Base-by-base conservation (phyloP, 2,329 filamentous ascomycete species). In the Coniochaeta prunicola region DNA sequence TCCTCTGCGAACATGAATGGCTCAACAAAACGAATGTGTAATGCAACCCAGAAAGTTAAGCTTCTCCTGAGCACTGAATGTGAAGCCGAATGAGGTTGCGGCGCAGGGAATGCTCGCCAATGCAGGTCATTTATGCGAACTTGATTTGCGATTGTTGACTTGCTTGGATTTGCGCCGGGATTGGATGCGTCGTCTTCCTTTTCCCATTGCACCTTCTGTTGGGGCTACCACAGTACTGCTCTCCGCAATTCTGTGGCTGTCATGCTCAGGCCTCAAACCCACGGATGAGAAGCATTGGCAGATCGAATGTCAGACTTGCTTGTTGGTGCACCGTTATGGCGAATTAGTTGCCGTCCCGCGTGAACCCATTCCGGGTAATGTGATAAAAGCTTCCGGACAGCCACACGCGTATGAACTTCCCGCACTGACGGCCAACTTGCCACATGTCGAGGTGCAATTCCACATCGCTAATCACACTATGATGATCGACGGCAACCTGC, bases 1-100 rank as follows among this genome's bases (percentile, higher is more conserved):
- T 17, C 30, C 24, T 30, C n/a, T n/a, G 24, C 8, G 24, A 28
- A 30, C 21, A 17, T 50, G 45, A 50, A 30, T 50, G 45, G 45
- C 26, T 50, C 45, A 50, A 50, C 45, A 50, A 26, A 28, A 30
- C n/a, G 13, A 12, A 28, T 17, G 45, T 30, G 45, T 28, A n/a
- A 30, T 50, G 45, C 26, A 6, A 50, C 24, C 45, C 24, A 4
- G n/a, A n/a, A 50, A n/a, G 12, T 50, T 50, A 28, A 50, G 4
- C 45, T 50, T 50, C 45, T 26, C 45, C 45, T 50, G 45, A n/a
- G 45, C 24, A 50, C 45, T 50, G 45, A 50, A 50, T 50, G 45
- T 50, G 45, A 50, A 50, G 45, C 45, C 45, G 45, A 50, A 50
- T 50, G 45, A 30, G 24, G 45, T 50, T 30, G 45, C 45, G 45